phyloP scores from a whole-genome alignment of 108 stramenopile species.

The Pseudonitzschia multiseries region DNA sequence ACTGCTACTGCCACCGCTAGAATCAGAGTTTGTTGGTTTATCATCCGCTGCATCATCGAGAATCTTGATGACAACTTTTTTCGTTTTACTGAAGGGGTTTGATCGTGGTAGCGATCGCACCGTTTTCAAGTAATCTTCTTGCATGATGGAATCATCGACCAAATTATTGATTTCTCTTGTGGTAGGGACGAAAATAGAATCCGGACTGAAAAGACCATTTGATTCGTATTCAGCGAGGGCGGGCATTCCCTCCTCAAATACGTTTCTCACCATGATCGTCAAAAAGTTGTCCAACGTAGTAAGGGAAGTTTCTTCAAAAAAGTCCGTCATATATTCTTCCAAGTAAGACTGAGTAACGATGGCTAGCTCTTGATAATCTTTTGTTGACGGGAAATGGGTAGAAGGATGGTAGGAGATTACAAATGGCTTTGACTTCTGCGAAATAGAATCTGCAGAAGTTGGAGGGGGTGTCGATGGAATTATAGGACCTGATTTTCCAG shows the following conservation, averaged over 20 bases:
- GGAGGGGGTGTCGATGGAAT: conserved; percentile 29
- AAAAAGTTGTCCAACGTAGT: conserved; percentile 37
- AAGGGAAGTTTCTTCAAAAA: conserved; percentile 29
- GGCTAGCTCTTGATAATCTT: conserved; percentile 21
- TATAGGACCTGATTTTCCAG: background rate
- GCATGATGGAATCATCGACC: conserved; percentile 24
- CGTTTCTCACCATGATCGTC: conserved; percentile 26
- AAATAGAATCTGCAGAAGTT: conserved; percentile 31
- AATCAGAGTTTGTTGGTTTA: conserved; percentile 14
- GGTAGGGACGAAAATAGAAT: conserved; percentile 36
- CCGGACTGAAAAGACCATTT: conserved; percentile 32
- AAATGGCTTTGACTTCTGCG: conserved; percentile 22
- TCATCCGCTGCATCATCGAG: background rate
- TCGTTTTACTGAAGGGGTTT: conserved; percentile 31
- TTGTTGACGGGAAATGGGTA: conserved; percentile 6
- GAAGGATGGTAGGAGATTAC: conserved; percentile 24
- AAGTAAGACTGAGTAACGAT: conserved; percentile 28
- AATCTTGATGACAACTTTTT: background rate
- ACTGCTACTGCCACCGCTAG: conserved; percentile 9
- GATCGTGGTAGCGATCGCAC: conserved; percentile 23
- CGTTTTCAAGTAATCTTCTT: conserved; percentile 20
- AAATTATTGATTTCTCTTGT: conserved; percentile 25
- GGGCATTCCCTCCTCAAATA: conserved; percentile 21
- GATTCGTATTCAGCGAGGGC: conserved; percentile 28
- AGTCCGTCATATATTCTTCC: conserved; percentile 24